Evolutionary conservation across 441 rosid species (phyloP), one percentile per base, ranked within the genome.

Genomic region (California macrophylla): DNA sequence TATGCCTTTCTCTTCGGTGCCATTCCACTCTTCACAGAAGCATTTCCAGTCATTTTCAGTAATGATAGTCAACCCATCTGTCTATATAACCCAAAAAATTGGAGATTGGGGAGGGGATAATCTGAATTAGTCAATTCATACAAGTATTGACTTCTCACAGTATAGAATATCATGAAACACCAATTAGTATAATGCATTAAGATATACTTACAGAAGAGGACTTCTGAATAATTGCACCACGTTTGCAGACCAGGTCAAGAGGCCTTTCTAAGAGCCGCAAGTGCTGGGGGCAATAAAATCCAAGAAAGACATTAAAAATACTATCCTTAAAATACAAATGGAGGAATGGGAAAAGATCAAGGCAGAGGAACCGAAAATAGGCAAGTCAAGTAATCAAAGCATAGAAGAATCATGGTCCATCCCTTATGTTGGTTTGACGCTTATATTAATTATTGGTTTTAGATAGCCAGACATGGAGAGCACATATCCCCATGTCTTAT

Each of bases 11-110:
- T 82, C 85, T 84, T 84, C 78, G 38, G 75, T 67, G 74, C 96
- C 89, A 50, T 90, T 91, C 99, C 99, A 95, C 76, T 92, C 99
- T 76, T 90, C 90, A 79, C 99, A 95, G 82, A 95, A 95, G 80
- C 80, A 78, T 78, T 81, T 86, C 98, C 99, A 95, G 80, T 95
- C 99, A 79, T 75, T 78, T 83, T 88, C 92, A 69, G 96, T 79
- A 76, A 95, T 82, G 64, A 95, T 84, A 71, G 95, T 80, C 79
- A 95, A 81, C 82, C 87, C 88, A 79, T 95, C 98, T 76, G 93
- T 89, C 99, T 95, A 84, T 95, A 84, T 73, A 88, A 83, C 75
- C 76, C 78, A 75, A 75, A 78, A 73, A 66, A 30, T 63, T 45
- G 72, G 32, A 36, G 60, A 25, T 21, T 21, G 47, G 52, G 25